Evolutionary conservation across 345 rosid genomes (phyloP).

Genomic region (Gossypium arboreum): DNA sequence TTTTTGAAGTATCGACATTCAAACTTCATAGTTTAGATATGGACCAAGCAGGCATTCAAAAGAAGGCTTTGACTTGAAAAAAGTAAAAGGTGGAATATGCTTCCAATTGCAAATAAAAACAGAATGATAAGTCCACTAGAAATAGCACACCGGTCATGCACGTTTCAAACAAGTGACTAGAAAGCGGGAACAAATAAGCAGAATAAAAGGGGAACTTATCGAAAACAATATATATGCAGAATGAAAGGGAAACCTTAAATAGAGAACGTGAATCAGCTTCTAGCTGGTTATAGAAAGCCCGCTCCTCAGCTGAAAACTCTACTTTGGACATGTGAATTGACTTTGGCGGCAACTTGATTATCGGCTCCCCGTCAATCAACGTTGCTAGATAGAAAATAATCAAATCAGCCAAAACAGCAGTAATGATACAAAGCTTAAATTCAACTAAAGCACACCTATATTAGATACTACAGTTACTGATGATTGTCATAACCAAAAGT

Average conservation of each 20-base stretch:
- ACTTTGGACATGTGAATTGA: slow-evolving; percentile 53
- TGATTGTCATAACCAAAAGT: not conserved
- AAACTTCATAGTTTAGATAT: not conserved
- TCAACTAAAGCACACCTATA: slow-evolving; percentile 15
- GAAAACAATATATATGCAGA: not conserved
- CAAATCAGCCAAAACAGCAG: slow-evolving; percentile 22
- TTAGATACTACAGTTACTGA: not conserved
- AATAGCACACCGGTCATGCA: not conserved
- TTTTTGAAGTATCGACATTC: not conserved
- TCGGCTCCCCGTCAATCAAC: slow-evolving; percentile 80
- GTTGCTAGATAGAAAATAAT: slow-evolving; percentile 53
- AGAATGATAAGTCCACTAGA: not conserved
- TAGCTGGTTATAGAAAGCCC: slow-evolving; percentile 74
- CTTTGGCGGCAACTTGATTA: slow-evolving; percentile 82
- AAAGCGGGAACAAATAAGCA: slow-evolving; percentile 8
- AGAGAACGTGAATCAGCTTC: slow-evolving; percentile 77
- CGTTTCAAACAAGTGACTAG: slow-evolving; percentile 6
- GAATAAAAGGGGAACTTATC: slow-evolving; percentile 34
- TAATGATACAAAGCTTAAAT: slow-evolving; percentile 11
- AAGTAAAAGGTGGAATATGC: not conserved
- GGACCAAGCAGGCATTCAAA: not conserved
- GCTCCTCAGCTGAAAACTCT: slow-evolving; percentile 75
- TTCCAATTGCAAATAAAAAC: not conserved
- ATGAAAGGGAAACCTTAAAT: slow-evolving; percentile 61
- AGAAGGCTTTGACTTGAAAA: not conserved